Evolutionary conservation across 2,329 filamentous ascomycete species (phyloP).

Genomic region (Scedosporium dehoogii): DNA sequence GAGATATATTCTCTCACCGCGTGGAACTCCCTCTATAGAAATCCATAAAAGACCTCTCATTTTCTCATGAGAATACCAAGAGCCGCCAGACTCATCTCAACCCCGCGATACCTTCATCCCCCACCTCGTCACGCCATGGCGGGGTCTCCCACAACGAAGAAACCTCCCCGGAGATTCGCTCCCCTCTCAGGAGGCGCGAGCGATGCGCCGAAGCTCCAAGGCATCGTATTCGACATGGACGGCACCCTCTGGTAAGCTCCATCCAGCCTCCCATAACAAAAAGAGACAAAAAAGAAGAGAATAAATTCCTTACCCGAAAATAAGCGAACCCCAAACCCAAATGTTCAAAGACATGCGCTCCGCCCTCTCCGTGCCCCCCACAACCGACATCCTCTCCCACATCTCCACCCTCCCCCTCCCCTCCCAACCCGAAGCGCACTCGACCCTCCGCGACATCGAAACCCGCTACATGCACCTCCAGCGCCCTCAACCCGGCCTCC

Average conservation of each 20-base stretch:
- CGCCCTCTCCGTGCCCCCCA: conserved; percentile 62
- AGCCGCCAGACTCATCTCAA: neutral
- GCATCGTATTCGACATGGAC: conserved; percentile 84
- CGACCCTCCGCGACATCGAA: conserved; percentile 71
- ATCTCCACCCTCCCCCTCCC: conserved; percentile 61
- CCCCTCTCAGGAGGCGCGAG: conserved; percentile 34
- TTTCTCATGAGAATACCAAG: neutral
- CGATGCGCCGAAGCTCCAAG: conserved; percentile 37
- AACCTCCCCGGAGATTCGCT: conserved; percentile 38
- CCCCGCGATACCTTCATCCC: neutral
- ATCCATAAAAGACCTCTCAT: neutral
- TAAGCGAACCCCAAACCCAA: conserved; percentile 80
- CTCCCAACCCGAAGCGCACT: conserved; percentile 53
- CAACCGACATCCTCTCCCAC: conserved; percentile 79
- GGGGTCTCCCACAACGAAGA: neutral
- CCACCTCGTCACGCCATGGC: neutral
- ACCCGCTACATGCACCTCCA: conserved; percentile 70
- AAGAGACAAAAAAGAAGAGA: neutral
- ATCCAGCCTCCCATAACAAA: neutral
- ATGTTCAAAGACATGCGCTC: conserved; percentile 87
- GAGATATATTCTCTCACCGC: too few species aligned
- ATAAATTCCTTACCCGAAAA: neutral
- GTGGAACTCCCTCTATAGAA: too few species aligned
- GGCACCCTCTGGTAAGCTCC: conserved; percentile 76
- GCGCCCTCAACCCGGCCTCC: conserved; percentile 70